Base-by-base conservation (phyloP, 176 grass and related monocot species). In the Secale cereale region DNA sequence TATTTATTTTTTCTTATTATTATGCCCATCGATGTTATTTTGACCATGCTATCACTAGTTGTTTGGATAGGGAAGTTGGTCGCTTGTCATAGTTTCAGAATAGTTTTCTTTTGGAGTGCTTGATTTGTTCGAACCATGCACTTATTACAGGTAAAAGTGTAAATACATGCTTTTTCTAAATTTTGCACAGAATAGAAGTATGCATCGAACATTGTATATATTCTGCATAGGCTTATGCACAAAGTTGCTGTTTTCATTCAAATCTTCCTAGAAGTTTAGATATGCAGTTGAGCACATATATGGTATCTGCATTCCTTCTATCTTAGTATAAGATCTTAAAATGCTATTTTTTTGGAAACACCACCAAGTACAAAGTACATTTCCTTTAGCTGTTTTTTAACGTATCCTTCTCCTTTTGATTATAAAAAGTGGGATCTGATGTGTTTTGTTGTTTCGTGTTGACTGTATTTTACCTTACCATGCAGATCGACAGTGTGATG, bases 401-500 rank as follows among this genome's bases (percentile, higher is more conserved):
- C 56, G 10, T 37, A 74, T 86, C 69, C 8, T 71, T 22, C 65
- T 37, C 7, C 31, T 67, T 66, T 43, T 30, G 59, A 37, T 81
- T 37, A 1, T 76, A 39, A 81, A 81, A 59, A 74, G 29, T 68
- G 46, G 25, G 59, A 14, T 61, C 60, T 84, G 39, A 77, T 7
- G 9, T 10, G 22, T 71, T 54, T 54, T 63, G 9, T 84, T 87
- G 22, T 40, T 31, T 82, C 33, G 4, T 75, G 56, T 14, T 76
- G 81, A 16, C 70, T 80, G 36, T 10, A 59, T 87, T 93, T 81
- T 76, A 78, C 60, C 69, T 83, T 76, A 78, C 59, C 69, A 8
- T 66, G 22, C 89, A 99, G 93, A 96, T 99, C 82, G 97, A 99
- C 85, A 99, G 97, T 3, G 70, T 99, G 43, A 88, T 99, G 97